Evolutionary conservation across 305 asterid species (phyloP).

Genomic region (Withania somnifera): DNA sequence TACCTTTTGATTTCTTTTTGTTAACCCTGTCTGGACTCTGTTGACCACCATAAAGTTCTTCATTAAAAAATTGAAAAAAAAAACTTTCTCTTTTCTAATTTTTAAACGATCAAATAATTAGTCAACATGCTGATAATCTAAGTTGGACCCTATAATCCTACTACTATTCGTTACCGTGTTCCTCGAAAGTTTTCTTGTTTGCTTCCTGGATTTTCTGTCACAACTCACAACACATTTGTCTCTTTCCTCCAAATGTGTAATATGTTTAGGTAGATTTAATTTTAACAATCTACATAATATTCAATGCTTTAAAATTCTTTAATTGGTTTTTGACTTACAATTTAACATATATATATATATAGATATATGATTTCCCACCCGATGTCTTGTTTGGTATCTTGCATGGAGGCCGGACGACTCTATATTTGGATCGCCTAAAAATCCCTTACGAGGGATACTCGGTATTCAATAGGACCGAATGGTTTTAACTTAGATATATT

Average conservation of each 20-base stretch:
- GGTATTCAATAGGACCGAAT: too few relatives aligned
- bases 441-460: too few relatives aligned
- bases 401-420: too few relatives aligned
- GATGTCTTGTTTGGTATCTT: too few relatives aligned
- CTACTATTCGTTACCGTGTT: not conserved
- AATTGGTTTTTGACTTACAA: not conserved
- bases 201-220: not conserved
- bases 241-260: not conserved
- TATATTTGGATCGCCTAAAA: too few relatives aligned
- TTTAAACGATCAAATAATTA: not conserved
- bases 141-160: not conserved
- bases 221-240: not conserved
- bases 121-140: not conserved
- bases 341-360: too few relatives aligned
- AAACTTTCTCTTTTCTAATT: not conserved
- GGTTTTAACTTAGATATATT: not conserved
- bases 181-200: not conserved
- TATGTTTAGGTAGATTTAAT: not conserved
- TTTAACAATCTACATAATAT: not conserved
- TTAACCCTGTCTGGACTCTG: not conserved
- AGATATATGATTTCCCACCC: too few relatives aligned
- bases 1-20: not conserved
- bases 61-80: not conserved
- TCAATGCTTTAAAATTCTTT: not conserved
- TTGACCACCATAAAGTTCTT: not conserved